Base-by-base conservation (phyloP, 1,139 yeast genomes). In the Candida sp. region DNA sequence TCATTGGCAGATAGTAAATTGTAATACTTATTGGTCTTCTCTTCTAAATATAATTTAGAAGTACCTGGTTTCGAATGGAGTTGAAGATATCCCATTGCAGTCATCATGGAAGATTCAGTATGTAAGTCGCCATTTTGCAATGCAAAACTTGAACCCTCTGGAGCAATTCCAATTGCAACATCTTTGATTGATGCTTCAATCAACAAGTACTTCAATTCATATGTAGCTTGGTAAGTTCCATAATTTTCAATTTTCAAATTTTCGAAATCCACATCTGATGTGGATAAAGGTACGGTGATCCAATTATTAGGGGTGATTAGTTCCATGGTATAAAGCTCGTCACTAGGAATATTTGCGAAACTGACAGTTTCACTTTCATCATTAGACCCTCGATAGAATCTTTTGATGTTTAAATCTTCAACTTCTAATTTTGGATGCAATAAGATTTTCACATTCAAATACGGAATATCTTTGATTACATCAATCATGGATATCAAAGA, bases 61-160 rank as follows among this genome's bases (percentile, higher is more conserved):
- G 71, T 43, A 0, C 96, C 96, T 0, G 93, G 93, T 39, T 67
- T 70, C 0, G 84, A 81, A 48, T 78, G 79, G 39, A 89, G 65
- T 60, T 89, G 96, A 47, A 85, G 73, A 61, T 89, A 89, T 0
- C 96, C 96, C 43, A 81, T 63, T 43, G 82, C 80, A 0, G 86
- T 75, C 91, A 88, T 82, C 3, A 87, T 81, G 38, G 66, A 68
- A 0, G 96, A 85, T 51, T 85, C 89, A 1, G 36, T 46, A 5
- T 33, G 15, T 5, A 21, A 25, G 36, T 21, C 33, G 2, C 35
- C 38, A 29, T 56, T 53, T 0, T 25, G 3, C 40, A 83, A 57
- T 32, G 74, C 73, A 12, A 86, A 55, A 0, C 74, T 67, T 21
- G 82, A 55, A 0, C 86, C 88, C 1, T 75, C 63, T 0, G 90